Evolutionary conservation across 2,329 filamentous ascomycete genomes (phyloP).

Genomic region (Aspergillus versicolor): DNA sequence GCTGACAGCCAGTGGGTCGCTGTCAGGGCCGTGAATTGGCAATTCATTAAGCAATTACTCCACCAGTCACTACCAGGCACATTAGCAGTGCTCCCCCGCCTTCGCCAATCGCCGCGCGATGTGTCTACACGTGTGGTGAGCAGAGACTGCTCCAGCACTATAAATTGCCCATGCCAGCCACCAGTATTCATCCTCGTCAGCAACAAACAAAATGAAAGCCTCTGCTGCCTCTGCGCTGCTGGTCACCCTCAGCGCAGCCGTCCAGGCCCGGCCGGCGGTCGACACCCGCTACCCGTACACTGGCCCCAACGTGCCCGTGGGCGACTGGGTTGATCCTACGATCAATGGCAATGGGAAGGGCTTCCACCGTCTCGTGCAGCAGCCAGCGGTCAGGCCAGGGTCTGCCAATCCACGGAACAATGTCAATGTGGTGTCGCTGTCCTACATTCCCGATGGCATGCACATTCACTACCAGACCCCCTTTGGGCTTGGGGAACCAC

Average conservation of each 20-base stretch:
- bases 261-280: slow-evolving; percentile 31
- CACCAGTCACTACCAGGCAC: too few species aligned
- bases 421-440: slow-evolving; percentile 52
- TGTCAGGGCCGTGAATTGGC: too few species aligned
- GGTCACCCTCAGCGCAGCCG: not conserved
- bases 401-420: slow-evolving; percentile 50
- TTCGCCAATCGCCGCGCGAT: too few species aligned
- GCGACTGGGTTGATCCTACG: slow-evolving; percentile 53
- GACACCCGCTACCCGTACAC: slow-evolving; percentile 50
- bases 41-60: too few species aligned
- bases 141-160: too few species aligned
- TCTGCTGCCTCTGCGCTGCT: too few species aligned
- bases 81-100: too few species aligned
- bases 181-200: too few species aligned
- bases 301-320: slow-evolving; percentile 50
- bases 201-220: too few species aligned
- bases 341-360: slow-evolving; percentile 55
- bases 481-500: slow-evolving; percentile 50
- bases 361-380: slow-evolving; percentile 51
- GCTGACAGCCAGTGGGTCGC: too few species aligned
- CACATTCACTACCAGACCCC: slow-evolving; percentile 57
- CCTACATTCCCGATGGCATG: slow-evolving; percentile 51
- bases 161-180: too few species aligned
- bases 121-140: too few species aligned
- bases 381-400: slow-evolving; percentile 50